phyloP scores from a whole-genome alignment of 2,329 filamentous ascomycete genomes.

The Diaporthe longicolla region DNA sequence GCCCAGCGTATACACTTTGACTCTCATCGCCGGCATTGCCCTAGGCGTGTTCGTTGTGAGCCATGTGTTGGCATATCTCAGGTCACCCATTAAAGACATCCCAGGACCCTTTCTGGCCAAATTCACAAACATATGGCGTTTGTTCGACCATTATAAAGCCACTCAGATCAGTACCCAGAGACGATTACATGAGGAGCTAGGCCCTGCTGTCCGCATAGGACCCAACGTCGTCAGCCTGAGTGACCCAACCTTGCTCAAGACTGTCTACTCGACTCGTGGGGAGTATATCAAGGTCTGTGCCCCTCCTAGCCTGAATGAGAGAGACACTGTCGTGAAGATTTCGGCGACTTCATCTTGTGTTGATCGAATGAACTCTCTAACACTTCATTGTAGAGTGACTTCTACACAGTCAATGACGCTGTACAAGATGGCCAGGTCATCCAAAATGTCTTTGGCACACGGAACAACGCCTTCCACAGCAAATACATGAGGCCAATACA shows the following conservation, averaged over 20 bases:
- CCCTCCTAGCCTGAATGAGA: neutral
- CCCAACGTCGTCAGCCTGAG: conserved; percentile 35
- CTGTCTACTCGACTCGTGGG: conserved; percentile 38
- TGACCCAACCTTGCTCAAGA: conserved; percentile 34
- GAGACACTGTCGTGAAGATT: neutral
- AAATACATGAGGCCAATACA: conserved; percentile 38
- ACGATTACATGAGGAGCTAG: neutral
- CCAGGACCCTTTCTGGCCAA: conserved; percentile 31
- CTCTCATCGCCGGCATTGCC: conserved; percentile 11
- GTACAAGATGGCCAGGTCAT: conserved; percentile 28
- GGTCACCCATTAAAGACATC: conserved; percentile 25
- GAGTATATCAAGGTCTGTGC: conserved; percentile 5
- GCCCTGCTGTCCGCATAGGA: conserved; percentile 36
- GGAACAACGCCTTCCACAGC: conserved; percentile 34
- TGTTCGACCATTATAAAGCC: conserved; percentile 28
- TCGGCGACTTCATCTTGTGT: too few relatives aligned
- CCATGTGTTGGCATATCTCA: conserved; percentile 16
- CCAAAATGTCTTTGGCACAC: conserved; percentile 37
- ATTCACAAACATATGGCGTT: conserved; percentile 35
- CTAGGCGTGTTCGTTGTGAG: conserved; percentile 12
- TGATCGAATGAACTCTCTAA: neutral
- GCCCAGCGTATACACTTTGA: neutral
- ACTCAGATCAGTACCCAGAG: conserved; percentile 32
- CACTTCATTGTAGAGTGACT: neutral
- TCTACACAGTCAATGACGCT: conserved; percentile 37